Conservation (phyloP, 2,329 filamentous ascomycete species). For the Colletotrichum viniferum region DNA sequence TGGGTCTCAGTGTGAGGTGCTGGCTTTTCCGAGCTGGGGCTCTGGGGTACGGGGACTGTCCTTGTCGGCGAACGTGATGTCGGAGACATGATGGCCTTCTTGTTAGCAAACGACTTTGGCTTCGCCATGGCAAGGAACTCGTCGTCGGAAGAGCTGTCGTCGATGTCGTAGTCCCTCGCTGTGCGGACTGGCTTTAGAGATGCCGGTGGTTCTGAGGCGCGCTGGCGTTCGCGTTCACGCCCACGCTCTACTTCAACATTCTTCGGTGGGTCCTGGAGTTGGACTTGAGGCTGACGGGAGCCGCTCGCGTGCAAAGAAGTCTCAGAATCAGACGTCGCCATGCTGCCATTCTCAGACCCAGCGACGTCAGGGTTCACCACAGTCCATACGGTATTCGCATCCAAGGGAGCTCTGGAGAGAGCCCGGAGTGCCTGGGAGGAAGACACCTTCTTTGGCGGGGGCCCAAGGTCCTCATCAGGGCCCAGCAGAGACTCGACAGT, state of each 20-base stretch:
- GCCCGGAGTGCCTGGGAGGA: slow-evolving; percentile 59
- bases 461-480: slow-evolving; percentile 42
- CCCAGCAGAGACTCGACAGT: slow-evolving; percentile 36
- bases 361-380: slow-evolving; percentile 39
- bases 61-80: slow-evolving; percentile 13
- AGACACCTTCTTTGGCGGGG: slow-evolving; percentile 57
- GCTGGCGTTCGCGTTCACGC: not conserved
- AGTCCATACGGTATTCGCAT: slow-evolving; percentile 57
- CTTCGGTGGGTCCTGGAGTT: not conserved
- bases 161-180: slow-evolving; percentile 18
- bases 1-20: not conserved
- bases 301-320: slow-evolving; percentile 7
- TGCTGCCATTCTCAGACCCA: slow-evolving; percentile 12
- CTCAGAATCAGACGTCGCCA: slow-evolving; percentile 12
- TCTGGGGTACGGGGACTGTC: not conserved
- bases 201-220: not conserved
- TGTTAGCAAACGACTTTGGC: slow-evolving; percentile 33
- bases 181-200: not conserved
- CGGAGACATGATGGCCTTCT: slow-evolving; percentile 25
- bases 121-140: slow-evolving; percentile 46
- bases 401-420: slow-evolving; percentile 55
- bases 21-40: not conserved
- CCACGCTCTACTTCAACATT: not conserved
- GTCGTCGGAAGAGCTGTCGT: slow-evolving; percentile 41
- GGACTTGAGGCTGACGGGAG: not conserved